Evolutionary conservation across 1,139 yeast genomes (phyloP).

Genomic region (Saccharomyces pastorianus): DNA sequence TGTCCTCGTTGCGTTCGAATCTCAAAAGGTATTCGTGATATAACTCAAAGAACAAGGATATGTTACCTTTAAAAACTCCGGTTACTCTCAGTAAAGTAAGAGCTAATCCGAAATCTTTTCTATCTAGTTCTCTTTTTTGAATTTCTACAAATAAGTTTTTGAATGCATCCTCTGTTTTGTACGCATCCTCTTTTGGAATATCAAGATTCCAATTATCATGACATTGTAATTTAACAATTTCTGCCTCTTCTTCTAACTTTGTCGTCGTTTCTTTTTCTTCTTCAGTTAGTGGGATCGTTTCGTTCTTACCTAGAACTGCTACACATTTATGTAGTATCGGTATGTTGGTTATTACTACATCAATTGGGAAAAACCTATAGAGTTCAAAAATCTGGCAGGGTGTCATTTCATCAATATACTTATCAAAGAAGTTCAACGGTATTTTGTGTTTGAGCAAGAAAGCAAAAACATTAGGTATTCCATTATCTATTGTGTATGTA

Average conservation of each 20-base stretch:
- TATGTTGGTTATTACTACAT: slow-evolving; percentile 6
- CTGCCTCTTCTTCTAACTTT: not conserved
- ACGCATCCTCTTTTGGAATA: not conserved
- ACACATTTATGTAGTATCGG: slow-evolving; percentile 10
- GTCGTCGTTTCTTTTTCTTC: slow-evolving; percentile 8
- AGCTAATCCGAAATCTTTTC: slow-evolving; percentile 11
- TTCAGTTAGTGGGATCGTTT: slow-evolving; percentile 7
- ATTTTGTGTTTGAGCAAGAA: slow-evolving; percentile 2
- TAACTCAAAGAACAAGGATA: slow-evolving; percentile 36
- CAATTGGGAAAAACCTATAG: slow-evolving; percentile 9
- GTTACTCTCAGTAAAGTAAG: slow-evolving; percentile 30
- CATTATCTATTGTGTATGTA: not conserved
- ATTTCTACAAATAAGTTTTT: slow-evolving; percentile 11
- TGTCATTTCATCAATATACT: slow-evolving; percentile 11
- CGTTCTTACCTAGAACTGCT: slow-evolving; percentile 11
- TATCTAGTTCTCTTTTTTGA: slow-evolving; percentile 8
- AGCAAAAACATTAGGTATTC: not conserved
- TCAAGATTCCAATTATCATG: not conserved
- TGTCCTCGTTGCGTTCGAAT: slow-evolving; percentile 35
- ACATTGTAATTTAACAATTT: not conserved
- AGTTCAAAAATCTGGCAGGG: slow-evolving; percentile 12
- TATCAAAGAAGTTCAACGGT: slow-evolving; percentile 9
- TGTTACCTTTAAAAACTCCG: slow-evolving; percentile 37
- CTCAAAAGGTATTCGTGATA: slow-evolving; percentile 42
- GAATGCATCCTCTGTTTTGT: slow-evolving; percentile 7